Evolutionary conservation across 768 basidiomycete genomes (phyloP).

Genomic region (Rhizopogon vesiculosus): DNA sequence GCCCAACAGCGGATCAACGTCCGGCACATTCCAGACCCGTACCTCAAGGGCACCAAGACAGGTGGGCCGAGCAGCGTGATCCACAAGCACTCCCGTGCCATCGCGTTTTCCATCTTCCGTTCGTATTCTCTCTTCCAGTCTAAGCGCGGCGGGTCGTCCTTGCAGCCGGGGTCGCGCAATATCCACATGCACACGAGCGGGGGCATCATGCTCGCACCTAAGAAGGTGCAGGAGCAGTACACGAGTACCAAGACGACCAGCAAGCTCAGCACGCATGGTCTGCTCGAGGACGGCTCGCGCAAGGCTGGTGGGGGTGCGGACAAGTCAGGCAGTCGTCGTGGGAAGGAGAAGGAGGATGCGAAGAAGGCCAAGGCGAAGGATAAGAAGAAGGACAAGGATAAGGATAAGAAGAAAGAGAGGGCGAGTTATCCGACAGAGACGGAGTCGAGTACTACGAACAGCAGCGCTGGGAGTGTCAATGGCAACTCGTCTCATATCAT

Average conservation of each 20-base stretch:
- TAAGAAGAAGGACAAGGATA: constrained; percentile 27
- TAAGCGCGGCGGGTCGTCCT: constrained; percentile 8
- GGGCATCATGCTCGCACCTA: constrained; percentile 63
- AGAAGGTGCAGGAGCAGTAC: constrained; percentile 73
- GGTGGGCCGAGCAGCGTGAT: constrained; percentile 64
- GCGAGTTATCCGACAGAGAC: constrained; percentile 24
- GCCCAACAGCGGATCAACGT: constrained; percentile 68
- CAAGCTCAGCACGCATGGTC: constrained; percentile 61
- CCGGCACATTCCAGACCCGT: constrained; percentile 49
- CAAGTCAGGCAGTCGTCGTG: constrained; percentile 9
- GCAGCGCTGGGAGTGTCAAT: constrained; percentile 24
- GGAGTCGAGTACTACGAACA: constrained; percentile 23
- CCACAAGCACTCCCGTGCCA: constrained; percentile 78
- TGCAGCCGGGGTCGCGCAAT: constrained; percentile 9
- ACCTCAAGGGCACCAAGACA: constrained; percentile 32
- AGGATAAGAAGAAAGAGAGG: constrained; percentile 26
- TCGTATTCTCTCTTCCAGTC: constrained; percentile 36
- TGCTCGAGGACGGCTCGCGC: constrained; percentile 44
- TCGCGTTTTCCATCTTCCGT: constrained; percentile 77
- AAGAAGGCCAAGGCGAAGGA: constrained; percentile 14
- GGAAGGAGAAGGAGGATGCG: constrained; percentile 7
- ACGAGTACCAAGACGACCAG: constrained; percentile 73
- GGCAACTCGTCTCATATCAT: constrained; percentile 2
- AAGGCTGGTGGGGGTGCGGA: constrained; percentile 16
- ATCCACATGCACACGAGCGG: constrained; percentile 23